Evolutionary conservation across 306 rosid species (phyloP), one percentile per base, ranked within the genome.

Genomic region (Hippophae rhamnoides): DNA sequence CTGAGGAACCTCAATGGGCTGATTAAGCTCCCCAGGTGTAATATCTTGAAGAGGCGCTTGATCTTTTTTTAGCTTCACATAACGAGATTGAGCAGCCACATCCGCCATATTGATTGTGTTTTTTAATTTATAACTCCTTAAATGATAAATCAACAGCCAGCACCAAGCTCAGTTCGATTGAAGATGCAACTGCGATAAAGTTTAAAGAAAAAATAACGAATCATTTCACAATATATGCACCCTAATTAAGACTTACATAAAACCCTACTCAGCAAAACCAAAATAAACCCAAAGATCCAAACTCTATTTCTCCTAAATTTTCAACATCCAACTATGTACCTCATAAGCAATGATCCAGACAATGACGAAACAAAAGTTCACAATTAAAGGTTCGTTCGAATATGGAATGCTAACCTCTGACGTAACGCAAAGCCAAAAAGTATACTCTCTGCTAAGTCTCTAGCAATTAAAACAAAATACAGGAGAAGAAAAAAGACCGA

Each of bases 1-100:
- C 95, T 93, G 97, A 72, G 96, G 95, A 75, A 88, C 90, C 11
- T 88, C 86, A 69, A 93, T 77, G 25, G 99, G 99, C 71, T 88
- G 97, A 69, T 88, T 88, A 62, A 93, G 99, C 82, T 93, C 99
- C 23, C 99, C 99, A 11, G 99, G 97, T 47, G 71, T 72, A 56
- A 88, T 88, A 25, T 93, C 99, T 60, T 88, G 85, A 10, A 82
- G 41, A 47, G 90, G 88, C 5, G 63, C 73, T 52, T 88, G 99
- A 73, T 88, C 94, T 64, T 93, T 93, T 1, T 76, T 82, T 67
- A 93, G 68, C 76, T 88, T 93, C 73, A 88, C 99, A 58, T 93
- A 93, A 60, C 84, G 84, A 41, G 97, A 93, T 54, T 78, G 86
- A 13, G 60, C 75, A 18, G 73, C 64, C 47, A 66, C 85, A 43